A percentile compares a stretch with the other conserved stretches of the same genome.
These are phyloP conservation scores for Epichloe typhina DNA, from an alignment of 2,329 filamentous ascomycete species.

Conservation along the genomic window DNA sequence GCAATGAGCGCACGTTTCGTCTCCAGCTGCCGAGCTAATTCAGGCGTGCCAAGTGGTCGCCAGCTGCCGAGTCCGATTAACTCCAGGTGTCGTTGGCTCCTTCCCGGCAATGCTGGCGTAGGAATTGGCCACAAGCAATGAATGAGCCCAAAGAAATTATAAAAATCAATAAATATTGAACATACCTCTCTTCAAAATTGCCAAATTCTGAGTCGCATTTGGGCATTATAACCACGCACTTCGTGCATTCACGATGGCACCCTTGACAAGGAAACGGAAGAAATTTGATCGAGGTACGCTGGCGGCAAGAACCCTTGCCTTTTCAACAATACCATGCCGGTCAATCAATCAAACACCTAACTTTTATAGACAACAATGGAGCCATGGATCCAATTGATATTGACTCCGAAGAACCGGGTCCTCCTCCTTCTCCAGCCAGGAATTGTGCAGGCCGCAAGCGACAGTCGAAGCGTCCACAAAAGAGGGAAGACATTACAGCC, in stretches of 20 bases:
- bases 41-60: neutral
- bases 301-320: neutral
- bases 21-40: too few relatives aligned
- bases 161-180: neutral
- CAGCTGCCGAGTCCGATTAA: neutral
- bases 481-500: neutral
- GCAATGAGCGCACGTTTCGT: too few relatives aligned
- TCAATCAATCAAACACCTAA: neutral
- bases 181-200: neutral
- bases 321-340: neutral
- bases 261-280: constrained; percentile 15
- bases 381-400: neutral
- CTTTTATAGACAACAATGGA: neutral
- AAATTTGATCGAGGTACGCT: constrained; percentile 10
- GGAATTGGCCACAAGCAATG: neutral
- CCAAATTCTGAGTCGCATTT: neutral
- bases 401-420: neutral
- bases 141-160: too few relatives aligned
- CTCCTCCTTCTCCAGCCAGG: neutral
- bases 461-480: neutral
- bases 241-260: constrained; percentile 12
- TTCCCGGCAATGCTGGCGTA: neutral
- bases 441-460: neutral
- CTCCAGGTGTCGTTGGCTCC: neutral
- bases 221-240: neutral